These are phyloP conservation scores for Globomyces pollinis-pini DNA, from an alignment of 192 early-diverging fungal genomes.

Conservation along the genomic window DNA sequence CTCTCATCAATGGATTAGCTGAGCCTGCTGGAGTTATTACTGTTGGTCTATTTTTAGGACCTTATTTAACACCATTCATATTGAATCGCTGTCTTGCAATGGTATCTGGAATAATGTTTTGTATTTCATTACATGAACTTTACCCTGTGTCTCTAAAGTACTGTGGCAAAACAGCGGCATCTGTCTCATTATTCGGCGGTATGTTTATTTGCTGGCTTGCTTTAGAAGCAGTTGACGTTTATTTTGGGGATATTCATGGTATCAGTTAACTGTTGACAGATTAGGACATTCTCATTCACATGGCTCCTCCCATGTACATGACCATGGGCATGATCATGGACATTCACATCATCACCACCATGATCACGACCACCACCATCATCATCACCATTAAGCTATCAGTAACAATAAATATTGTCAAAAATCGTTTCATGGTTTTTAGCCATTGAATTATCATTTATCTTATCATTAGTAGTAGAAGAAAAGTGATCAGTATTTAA, in stretches of 20 bases:
- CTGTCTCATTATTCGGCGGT: slow-evolving; percentile 30
- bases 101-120: slow-evolving; percentile 46
- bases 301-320: not conserved
- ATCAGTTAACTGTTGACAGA: not conserved
- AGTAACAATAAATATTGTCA: no score
- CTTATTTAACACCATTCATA: slow-evolving; percentile 23
- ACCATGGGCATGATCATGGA: not conserved
- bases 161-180: slow-evolving; percentile 31
- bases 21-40: slow-evolving; percentile 41
- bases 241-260: slow-evolving; percentile 9
- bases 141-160: slow-evolving; percentile 41
- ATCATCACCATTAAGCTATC: no score
- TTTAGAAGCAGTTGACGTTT: slow-evolving; percentile 3
- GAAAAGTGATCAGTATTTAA: no score
- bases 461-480: no score
- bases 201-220: slow-evolving; percentile 8
- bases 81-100: slow-evolving; percentile 35
- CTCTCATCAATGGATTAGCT: slow-evolving; percentile 42
- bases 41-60: slow-evolving; percentile 25
- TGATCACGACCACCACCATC: not conserved
- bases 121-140: slow-evolving; percentile 48
- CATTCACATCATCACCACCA: not conserved
- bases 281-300: slow-evolving; percentile 3
- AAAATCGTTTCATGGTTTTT: no score
- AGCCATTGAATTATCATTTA: no score